Percentiles rank a stretch among this genome's conserved stretches.
These are phyloP conservation scores for Cichorium intybus DNA, from an alignment of 140 eudicot species.

Conservation along the genomic window DNA sequence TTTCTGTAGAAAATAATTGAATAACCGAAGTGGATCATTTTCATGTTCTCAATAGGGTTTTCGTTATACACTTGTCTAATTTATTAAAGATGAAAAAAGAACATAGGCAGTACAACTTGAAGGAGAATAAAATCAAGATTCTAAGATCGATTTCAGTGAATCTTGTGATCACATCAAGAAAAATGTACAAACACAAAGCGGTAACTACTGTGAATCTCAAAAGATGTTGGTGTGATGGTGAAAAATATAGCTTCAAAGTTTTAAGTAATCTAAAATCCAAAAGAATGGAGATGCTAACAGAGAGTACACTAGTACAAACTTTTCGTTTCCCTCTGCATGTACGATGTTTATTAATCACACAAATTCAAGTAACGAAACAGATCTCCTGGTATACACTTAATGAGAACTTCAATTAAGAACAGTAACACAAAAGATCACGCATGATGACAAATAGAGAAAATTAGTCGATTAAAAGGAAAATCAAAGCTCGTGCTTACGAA, in stretches of 20 bases:
- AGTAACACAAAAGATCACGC: slow-evolving; percentile 1
- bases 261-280: too few species aligned
- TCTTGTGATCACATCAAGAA: slow-evolving; percentile 5
- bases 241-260: too few species aligned
- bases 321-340: not conserved
- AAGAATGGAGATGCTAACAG: too few species aligned
- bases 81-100: slow-evolving; percentile 9
- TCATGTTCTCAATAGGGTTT: slow-evolving; percentile 27
- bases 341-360: slow-evolving; percentile 7
- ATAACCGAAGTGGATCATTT: slow-evolving; percentile 13
- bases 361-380: slow-evolving; percentile 14
- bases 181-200: slow-evolving; percentile 5
- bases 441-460: not conserved
- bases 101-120: not conserved
- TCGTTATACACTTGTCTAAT: slow-evolving; percentile 9
- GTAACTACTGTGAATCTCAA: not conserved
- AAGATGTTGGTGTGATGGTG: not conserved
- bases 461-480: not conserved
- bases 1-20: slow-evolving; percentile 18
- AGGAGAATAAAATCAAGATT: not conserved
- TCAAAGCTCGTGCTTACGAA: not conserved
- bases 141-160: slow-evolving; percentile 3
- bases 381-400: not conserved
- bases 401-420: not conserved
- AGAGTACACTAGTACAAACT: not conserved